phyloP scores from a whole-genome alignment of 1,284 basidiomycete species.

The Apiotrichum domesticum region DNA sequence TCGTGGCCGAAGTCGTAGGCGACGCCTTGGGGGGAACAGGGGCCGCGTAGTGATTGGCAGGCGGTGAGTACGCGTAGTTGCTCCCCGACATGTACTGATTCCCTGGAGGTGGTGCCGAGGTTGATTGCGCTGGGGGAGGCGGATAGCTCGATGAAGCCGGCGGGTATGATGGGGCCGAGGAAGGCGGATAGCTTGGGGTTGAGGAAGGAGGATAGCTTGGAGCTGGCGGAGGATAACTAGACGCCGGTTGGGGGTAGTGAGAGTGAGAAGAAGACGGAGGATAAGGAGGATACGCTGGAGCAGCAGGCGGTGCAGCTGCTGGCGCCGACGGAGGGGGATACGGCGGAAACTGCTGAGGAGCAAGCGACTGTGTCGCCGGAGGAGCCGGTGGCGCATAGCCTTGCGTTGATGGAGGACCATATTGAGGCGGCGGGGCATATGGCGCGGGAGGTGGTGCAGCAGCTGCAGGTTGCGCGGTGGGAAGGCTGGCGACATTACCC shows the following conservation, averaged over 20 bases:
- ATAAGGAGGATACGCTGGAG: not conserved
- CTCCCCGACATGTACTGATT: not conserved
- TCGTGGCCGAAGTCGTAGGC: conserved; percentile 35
- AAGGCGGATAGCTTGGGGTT: conserved; percentile 15
- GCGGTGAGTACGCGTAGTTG: not conserved
- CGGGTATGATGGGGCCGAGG: not conserved
- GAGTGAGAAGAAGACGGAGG: not conserved
- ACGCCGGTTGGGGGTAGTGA: conserved; percentile 3
- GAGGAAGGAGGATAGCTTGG: conserved; percentile 12
- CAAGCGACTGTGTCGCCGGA: not conserved
- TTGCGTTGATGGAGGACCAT: conserved; percentile 3
- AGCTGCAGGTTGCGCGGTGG: conserved; percentile 2
- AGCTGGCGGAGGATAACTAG: not conserved
- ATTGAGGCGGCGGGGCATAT: conserved; percentile 3
- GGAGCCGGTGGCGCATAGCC: conserved; percentile 23
- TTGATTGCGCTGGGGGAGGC: not conserved
- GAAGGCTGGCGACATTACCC: conserved; percentile 6
- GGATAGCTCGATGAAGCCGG: not conserved
- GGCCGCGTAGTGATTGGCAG: not conserved
- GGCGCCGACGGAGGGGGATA: conserved; percentile 1
- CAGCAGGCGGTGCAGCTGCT: not conserved
- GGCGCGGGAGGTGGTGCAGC: not conserved
- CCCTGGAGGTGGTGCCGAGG: not conserved
- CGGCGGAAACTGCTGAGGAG: not conserved
- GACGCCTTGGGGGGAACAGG: not conserved